Evolutionary conservation across 2,329 filamentous ascomycete species (phyloP), one percentile per base, ranked within the genome.

Genomic region (Trichoderma atrobrunneum): DNA sequence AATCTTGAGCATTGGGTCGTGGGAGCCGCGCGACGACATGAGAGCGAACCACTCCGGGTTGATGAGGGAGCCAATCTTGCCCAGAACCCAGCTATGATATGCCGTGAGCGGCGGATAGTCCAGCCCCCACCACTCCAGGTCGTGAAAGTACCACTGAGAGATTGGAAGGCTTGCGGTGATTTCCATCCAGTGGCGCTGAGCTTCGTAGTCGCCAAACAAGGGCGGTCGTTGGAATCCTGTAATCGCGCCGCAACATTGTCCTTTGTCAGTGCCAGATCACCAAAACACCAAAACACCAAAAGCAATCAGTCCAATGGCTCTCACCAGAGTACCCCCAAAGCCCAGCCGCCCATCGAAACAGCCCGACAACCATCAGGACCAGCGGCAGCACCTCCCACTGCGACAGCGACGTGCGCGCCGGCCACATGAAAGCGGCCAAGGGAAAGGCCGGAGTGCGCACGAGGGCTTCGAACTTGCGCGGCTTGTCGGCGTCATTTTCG

Each of bases 151-250:
- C 96, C 97, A 99, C 81, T 96, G 92, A 12, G 94, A 96, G 48
- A 97, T 87, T 16, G 96, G 96, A 2, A 99, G 86, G 73, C 97
- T 90, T 10, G 90, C 93, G 2, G 96, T 98, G 75, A 99, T 86
- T 79, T 99, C 96, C 95, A 99, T 97, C 96, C 96, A 99, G 82
- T 99, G 96, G 77, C 96, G 87, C 81, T 99, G 96, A 4, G 97
- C 96, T 84, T 99, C 96, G 83, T 97, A 99, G 82, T 99, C 96
- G 75, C 96, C 96, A 79, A 95, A 93, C 90, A 98, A 94, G 7
- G 96, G 96, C 43, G 95, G 95, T 73, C 89, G 89, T 72, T 91
- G 85, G 78, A 91, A 93, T 71, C 95, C 93, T 94, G 34, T 60
- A 60, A 0, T 59, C 59, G 69, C 18, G 21, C 7, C 7, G 11